Evolutionary conservation across 2,329 filamentous ascomycete species (phyloP), one percentile per base, ranked within the genome.

Genomic region (Xylaria sp.): DNA sequence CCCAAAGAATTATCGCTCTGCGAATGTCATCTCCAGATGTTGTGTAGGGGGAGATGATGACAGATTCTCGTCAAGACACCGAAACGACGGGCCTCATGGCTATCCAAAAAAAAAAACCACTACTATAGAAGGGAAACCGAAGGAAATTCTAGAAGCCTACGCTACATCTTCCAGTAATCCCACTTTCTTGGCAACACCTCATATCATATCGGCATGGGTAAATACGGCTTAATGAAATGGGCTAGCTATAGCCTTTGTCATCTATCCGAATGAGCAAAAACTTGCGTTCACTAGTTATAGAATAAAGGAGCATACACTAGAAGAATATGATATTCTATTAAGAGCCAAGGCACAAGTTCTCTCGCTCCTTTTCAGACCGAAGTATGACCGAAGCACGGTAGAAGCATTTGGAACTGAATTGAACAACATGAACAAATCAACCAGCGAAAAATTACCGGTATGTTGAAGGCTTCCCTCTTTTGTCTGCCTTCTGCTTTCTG

Each of bases 161-260:
- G 22, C 29, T 27, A 4, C 17, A 1, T 38, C 9, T n/a, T 38
- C n/a, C 17, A 50, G 38, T 17, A 49, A 29, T 56, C 55, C 57
- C 13, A 64, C 55, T 53, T 5, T 53, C 65, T 65, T 65, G 66
- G 63, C 63, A 60, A 31, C 11, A 22, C n/a, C 17, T 38, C 22
- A 27, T 13, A 27, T 33, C 10, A 60, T 22, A 25, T 39, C 33
- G 42, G 25, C 38, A 50, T 45, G 61, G 13, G 33, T 13, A 13
- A 39, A 5, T 17, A 64, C 15, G 29, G 38, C 17, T 9, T 13
- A 33, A 36, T 31, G 25, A 42, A 47, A 22, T 5, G 20, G 13
- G 10, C 7, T n/a, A 20, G 29, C 20, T 20, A 20, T 11, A 57
- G 36, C 38, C 27, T 57, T 27, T 25, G 33, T 25, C 36, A 11